Conservation (phyloP, 2,329 filamentous ascomycete genomes). For the Dryadomyces quercus-mongolicae region DNA sequence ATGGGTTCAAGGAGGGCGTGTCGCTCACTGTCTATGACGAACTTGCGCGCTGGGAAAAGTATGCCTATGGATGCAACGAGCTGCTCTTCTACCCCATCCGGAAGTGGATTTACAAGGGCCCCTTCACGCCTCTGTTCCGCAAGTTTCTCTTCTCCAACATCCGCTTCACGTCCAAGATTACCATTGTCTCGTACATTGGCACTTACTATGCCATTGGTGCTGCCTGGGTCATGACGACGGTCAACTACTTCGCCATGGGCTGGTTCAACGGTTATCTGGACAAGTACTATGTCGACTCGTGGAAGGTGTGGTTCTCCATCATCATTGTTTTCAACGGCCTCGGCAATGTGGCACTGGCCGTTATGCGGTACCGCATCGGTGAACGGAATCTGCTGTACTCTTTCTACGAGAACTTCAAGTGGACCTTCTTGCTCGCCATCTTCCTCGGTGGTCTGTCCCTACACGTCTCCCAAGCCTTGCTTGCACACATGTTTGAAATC, state of each 20-base stretch:
- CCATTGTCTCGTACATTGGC: constrained; percentile 64
- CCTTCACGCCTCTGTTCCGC: constrained; percentile 69
- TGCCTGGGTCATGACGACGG: constrained; percentile 59
- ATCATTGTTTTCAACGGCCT: constrained; percentile 67
- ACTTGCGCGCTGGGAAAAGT: constrained; percentile 76
- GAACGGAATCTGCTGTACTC: constrained; percentile 47
- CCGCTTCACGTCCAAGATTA: constrained; percentile 63
- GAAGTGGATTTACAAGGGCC: constrained; percentile 60
- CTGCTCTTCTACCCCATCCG: constrained; percentile 67
- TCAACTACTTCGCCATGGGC: constrained; percentile 65
- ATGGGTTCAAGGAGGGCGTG: constrained; percentile 75
- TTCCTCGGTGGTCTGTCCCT: constrained; percentile 75
- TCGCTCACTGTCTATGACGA: constrained; percentile 79
- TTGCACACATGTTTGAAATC: constrained; percentile 75
- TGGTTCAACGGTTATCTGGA: constrained; percentile 70
- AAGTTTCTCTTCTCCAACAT: constrained; percentile 63
- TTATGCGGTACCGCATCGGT: constrained; percentile 61
- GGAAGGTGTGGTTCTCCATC: constrained; percentile 71
- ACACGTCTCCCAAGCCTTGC: constrained; percentile 67
- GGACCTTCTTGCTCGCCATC: constrained; percentile 62
- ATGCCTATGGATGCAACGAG: constrained; percentile 75
- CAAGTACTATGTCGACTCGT: constrained; percentile 69
- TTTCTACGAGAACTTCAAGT: constrained; percentile 56
- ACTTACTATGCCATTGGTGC: constrained; percentile 72
- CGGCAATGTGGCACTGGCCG: constrained; percentile 58